Evolutionary conservation across 495 filamentous ascomycete genomes (phyloP), one percentile per base, ranked within the genome.

Genomic region (Penicillium alfredii): DNA sequence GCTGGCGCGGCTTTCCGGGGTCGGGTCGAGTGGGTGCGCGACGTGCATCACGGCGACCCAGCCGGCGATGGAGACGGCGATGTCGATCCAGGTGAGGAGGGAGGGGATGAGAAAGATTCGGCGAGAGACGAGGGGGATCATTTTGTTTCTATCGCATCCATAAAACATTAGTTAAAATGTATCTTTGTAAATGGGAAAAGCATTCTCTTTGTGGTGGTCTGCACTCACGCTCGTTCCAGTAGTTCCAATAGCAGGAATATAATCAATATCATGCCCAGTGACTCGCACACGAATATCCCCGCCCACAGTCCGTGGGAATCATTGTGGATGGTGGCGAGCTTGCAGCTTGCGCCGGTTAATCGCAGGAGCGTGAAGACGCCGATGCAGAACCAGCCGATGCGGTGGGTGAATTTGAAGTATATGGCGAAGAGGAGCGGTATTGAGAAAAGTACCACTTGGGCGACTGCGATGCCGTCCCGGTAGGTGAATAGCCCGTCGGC

Each of bases 51-150:
- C 37, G 17, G 38, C 29, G 2, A 53, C 41, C 36, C 48, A 53
- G 16, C 49, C 49, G 9, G 21, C 49, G 18, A 53, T 53, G 6
- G 49, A 53, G 13, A 53, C 43, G 21, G 33, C 45, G 21, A 53
- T 49, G 20, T 55, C 47, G 5, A 55, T 44, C 38, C 42, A 51
- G 16, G 51, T 51, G 8, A 55, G 33, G 17, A 47, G 20, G n/a
- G 49, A 45, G 6, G 51, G 47, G 21, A 47, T 28, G 20, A 40
- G 21, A 31, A 46, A 54, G 3, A 45, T 19, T 4, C 32, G 30
- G 20, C 40, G 34, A 10, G 19, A 17, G 6, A 30, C 31, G 14
- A 47, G 24, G 10, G 35, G 30, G 3, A 42, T 31, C 17, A 44
- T 21, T 35, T 42, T 50, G 35, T 44, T 55, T 31, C 42, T 45